phyloP scores from a whole-genome alignment of 176 grass and related monocot genomes.

The Raddia guianensis region DNA sequence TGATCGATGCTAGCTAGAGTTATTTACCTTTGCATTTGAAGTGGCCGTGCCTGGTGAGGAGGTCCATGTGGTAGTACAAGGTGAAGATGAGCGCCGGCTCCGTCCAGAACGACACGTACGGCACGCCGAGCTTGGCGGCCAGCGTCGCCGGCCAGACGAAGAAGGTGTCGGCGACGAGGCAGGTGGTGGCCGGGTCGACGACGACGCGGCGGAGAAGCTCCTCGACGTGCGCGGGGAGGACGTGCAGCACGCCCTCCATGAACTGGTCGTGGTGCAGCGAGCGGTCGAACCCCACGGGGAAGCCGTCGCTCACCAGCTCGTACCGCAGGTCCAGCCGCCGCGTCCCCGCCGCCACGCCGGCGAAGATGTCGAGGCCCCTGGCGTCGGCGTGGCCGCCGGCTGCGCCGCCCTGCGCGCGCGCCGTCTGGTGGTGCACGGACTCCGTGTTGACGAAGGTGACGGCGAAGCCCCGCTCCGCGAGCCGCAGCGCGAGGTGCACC shows the following conservation, averaged over 20 bases:
- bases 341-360: not conserved
- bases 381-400: not conserved
- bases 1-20: not conserved
- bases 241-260: constrained; percentile 59
- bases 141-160: constrained; percentile 68
- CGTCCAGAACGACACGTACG: constrained; percentile 75
- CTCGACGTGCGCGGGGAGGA: constrained; percentile 64
- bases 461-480: constrained; percentile 49
- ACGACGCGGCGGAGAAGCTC: constrained; percentile 58
- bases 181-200: constrained; percentile 43
- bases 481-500: constrained; percentile 53
- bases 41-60: constrained; percentile 58
- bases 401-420: not conserved
- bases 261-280: constrained; percentile 62
- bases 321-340: constrained; percentile 54
- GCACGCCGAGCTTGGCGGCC: constrained; percentile 52
- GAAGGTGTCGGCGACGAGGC: constrained; percentile 72
- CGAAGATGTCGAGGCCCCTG: constrained; percentile 37
- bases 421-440: constrained; percentile 57
- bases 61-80: constrained; percentile 69
- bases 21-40: constrained; percentile 54
- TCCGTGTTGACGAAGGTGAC: constrained; percentile 78
- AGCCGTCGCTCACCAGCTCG: constrained; percentile 62
- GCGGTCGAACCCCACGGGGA: constrained; percentile 57
- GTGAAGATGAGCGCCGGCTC: constrained; percentile 68